These are phyloP conservation scores for Magnolia sinica DNA, from an alignment of 164 flowering plant species.

Conservation along the genomic window DNA sequence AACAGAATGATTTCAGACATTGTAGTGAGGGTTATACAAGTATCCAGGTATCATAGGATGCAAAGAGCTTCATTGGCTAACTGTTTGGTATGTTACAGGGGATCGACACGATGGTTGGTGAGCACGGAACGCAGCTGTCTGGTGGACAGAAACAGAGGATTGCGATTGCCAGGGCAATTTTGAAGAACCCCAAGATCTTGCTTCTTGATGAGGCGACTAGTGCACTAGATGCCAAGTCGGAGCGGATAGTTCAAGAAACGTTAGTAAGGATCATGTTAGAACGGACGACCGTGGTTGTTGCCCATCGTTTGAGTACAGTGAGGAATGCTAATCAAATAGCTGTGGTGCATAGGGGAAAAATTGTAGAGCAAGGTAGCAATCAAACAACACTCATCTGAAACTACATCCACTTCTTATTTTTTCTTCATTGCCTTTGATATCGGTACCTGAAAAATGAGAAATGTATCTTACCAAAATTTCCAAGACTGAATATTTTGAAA, in stretches of 20 bases:
- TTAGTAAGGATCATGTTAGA: slow-evolving; percentile 43
- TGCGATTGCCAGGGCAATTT: slow-evolving; percentile 67
- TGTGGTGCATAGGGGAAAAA: slow-evolving; percentile 61
- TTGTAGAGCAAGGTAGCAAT: slow-evolving; percentile 65
- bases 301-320: slow-evolving; percentile 70
- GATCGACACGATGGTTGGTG: slow-evolving; percentile 65
- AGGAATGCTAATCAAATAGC: slow-evolving; percentile 59
- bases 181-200: slow-evolving; percentile 63
- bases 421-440: not conserved
- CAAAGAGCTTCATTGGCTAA: slow-evolving; percentile 52
- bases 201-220: slow-evolving; percentile 81
- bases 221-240: slow-evolving; percentile 65
- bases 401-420: not conserved
- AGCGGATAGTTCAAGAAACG: slow-evolving; percentile 59
- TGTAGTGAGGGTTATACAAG: too few relatives aligned
- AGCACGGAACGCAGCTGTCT: slow-evolving; percentile 67
- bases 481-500: not conserved
- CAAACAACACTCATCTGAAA: slow-evolving; percentile 21
- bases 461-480: too few relatives aligned
- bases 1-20: too few relatives aligned
- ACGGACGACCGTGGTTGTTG: slow-evolving; percentile 64
- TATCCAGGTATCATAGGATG: slow-evolving; percentile 46
- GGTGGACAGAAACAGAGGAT: slow-evolving; percentile 81
- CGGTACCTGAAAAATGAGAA: not conserved
- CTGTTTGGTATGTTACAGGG: slow-evolving; percentile 50